Evolutionary conservation across 2,329 filamentous ascomycete species (phyloP).

Genomic region (Aureobasidium sp.): DNA sequence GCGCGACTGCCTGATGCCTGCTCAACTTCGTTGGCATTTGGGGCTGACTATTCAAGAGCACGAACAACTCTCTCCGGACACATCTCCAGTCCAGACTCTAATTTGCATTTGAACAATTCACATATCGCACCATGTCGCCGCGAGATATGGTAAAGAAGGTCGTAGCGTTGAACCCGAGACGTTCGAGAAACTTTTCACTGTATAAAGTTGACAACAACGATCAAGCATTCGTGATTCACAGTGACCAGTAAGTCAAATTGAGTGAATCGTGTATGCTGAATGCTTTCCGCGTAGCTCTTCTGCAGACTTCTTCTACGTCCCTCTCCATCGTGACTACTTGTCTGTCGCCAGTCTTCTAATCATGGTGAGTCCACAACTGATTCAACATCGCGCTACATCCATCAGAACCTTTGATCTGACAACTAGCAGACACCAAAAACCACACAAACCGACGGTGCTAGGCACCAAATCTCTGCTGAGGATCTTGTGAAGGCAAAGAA

Average conservation of each 20-base stretch:
- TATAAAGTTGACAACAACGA: too few relatives aligned
- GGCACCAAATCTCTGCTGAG: background rate
- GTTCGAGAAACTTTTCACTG: too few relatives aligned
- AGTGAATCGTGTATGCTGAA: background rate
- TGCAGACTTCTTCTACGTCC: background rate
- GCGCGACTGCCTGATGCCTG: background rate
- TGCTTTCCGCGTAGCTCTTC: background rate
- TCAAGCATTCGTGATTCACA: background rate
- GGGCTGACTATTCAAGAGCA: background rate
- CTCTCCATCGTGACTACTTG: background rate
- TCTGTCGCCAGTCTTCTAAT: background rate
- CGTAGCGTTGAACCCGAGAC: too few relatives aligned
- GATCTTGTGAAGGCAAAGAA: background rate
- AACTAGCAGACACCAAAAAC: background rate
- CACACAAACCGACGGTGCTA: background rate
- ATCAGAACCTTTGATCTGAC: background rate
- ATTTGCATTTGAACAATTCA: too few relatives aligned
- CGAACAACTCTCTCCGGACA: too few relatives aligned
- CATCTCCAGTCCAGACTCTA: too few relatives aligned
- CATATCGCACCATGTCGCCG: too few relatives aligned
- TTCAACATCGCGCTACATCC: background rate
- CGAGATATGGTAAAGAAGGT: too few relatives aligned
- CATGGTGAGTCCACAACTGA: background rate
- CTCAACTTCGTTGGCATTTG: background rate
- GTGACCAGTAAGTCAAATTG: background rate